Evolutionary conservation across 371 early-diverging fungal genomes (phyloP), one percentile per base, ranked within the genome.

Genomic region (Mucor lusitanicus): DNA sequence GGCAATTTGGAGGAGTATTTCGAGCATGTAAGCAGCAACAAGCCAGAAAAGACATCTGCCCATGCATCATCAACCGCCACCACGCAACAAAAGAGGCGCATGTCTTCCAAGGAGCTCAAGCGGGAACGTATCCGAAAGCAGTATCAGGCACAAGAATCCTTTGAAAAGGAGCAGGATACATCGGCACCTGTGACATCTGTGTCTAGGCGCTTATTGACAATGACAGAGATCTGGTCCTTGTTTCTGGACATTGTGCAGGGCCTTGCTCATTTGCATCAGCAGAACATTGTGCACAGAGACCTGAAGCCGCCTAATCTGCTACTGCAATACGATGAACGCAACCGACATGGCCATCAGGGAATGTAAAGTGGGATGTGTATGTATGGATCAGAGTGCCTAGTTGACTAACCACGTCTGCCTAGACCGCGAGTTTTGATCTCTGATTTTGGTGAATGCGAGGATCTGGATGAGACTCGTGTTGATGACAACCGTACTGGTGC

Each of bases 401-500:
- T 50, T 12, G 27, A 19, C 21, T 64, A 13, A 37, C 23, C 53
- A 4, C 39, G 42, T 59, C 8, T 25, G 19, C 27, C 19, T 68
- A 88, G 87, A 30, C 98, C 98, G 1, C 85, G 92, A 5, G 84
- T 97, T 0, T 74, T 97, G 46, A 91, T 98, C 8, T 93, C 96
- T 0, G 98, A 97, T 78, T 97, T 97, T 86, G 98, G 98, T 59
- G 98, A 97, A 70, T 97, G 98, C 77, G 97, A 96, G 71, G 86
- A 92, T 39, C 57, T 88, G 40, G 83, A 84, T 42, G 83, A 66
- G 19, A 32, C 61, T n/a, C 60, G 70, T 4, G 72, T 74, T 37
- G 83, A 85, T 60, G 79, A 87, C 5, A 82, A 89, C 62, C 86
- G 97, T 19, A 96, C 96, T 0, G 98, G 98, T 1, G 95, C 95